Evolutionary conservation across 2,329 filamentous ascomycete species (phyloP).

Genomic region (Mycosphaerella sp.): DNA sequence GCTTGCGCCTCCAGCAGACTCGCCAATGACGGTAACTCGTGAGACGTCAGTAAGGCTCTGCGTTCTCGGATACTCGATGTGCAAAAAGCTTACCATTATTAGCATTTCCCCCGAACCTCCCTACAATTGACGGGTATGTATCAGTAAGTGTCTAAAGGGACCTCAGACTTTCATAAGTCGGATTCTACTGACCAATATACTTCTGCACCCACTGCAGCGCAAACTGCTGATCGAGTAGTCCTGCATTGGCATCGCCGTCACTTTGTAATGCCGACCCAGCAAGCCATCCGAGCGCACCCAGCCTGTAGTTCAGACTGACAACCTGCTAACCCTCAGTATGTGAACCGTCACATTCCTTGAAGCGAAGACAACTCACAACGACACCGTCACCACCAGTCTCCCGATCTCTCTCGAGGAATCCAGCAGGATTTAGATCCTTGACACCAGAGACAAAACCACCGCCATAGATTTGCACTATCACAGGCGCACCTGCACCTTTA

Average conservation of each 20-base stretch:
- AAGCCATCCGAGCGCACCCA: constrained; percentile 46
- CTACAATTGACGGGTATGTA: no score
- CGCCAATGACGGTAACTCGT: constrained; percentile 39
- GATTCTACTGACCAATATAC: constrained; percentile 28
- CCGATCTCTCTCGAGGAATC: not conserved
- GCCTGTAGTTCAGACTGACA: constrained; percentile 41
- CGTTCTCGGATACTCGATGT: no score
- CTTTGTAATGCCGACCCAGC: constrained; percentile 41
- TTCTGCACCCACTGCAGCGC: constrained; percentile 51
- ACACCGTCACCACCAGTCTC: not conserved
- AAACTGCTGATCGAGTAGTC: constrained; percentile 48
- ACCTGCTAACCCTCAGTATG: not conserved
- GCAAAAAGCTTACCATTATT: constrained; percentile 11
- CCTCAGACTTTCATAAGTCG: no score
- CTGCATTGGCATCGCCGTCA: constrained; percentile 43
- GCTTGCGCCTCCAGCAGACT: constrained; percentile 48
- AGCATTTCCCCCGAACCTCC: constrained; percentile 45
- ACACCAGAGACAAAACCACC: constrained; percentile 40
- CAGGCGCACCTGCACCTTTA: constrained; percentile 35
- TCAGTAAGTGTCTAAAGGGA: no score
- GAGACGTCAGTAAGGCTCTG: not conserved
- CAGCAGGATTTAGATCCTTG: constrained; percentile 38
- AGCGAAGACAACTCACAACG: not conserved
- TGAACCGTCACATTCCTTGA: not conserved
- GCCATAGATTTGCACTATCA: constrained; percentile 42